phyloP scores from a whole-genome alignment of 2,329 filamentous ascomycete genomes.

The Fusarium burgessii region DNA sequence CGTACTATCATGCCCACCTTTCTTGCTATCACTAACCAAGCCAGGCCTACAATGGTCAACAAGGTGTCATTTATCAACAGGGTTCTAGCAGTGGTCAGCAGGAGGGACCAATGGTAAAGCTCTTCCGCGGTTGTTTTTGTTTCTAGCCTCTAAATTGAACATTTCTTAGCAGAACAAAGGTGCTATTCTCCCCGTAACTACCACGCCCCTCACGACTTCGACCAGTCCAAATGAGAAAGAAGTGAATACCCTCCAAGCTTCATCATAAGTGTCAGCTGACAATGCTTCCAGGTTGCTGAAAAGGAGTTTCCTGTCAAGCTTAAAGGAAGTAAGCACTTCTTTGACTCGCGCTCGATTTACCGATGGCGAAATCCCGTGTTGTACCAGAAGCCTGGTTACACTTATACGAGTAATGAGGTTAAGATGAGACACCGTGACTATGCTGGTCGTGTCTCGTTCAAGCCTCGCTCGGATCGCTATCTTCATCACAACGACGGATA shows the following conservation, averaged over 20 bases:
- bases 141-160: conserved; percentile 44
- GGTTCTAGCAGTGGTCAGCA: conserved; percentile 38
- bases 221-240: conserved; percentile 31
- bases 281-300: conserved; percentile 25
- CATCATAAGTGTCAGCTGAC: conserved; percentile 12
- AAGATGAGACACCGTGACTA: conserved; percentile 42
- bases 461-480: conserved; percentile 44
- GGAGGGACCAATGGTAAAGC: conserved; percentile 46
- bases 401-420: conserved; percentile 27
- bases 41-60: conserved; percentile 36
- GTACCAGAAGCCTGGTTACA: conserved; percentile 42
- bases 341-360: conserved; percentile 34
- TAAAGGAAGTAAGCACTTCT: conserved; percentile 42
- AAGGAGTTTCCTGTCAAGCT: conserved; percentile 46
- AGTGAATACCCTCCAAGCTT: conserved; percentile 21
- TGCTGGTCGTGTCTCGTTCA: conserved; percentile 39
- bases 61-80: conserved; percentile 38
- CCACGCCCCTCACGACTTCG: conserved; percentile 16
- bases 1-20: background rate
- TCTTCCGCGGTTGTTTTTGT: conserved; percentile 47
- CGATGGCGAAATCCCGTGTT: conserved; percentile 41
- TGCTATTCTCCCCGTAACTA: conserved; percentile 28
- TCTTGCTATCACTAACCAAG: conserved; percentile 8
- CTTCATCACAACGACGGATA: conserved; percentile 45
- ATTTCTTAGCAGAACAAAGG: conserved; percentile 41